Base-by-base conservation (phyloP, 306 rosid genomes). In the Fagus crenata region DNA sequence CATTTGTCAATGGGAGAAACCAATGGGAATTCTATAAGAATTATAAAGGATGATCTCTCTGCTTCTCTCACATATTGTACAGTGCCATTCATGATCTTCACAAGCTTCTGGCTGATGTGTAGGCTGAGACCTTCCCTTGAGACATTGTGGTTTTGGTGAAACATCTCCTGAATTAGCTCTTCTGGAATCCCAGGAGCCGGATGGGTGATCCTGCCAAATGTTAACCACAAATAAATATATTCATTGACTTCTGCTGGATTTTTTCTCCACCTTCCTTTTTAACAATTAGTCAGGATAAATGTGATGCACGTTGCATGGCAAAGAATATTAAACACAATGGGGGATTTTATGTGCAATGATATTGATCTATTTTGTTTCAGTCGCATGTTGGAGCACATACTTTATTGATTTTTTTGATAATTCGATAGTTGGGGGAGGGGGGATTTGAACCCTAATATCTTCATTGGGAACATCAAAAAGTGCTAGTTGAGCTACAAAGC, bases 51-150 rank as follows among this genome's bases (percentile, higher is more conserved):
- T 58, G 89, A 82, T 33, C 56, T 79, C 22, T 76, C 78, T 11
- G 76, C 86, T 65, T 80, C 89, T 73, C 84, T 77, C 14, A 79
- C 67, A 69, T 85, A 85, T 61, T 80, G 84, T 68, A 85, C 89
- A 41, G 75, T 82, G 71, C 86, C 89, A 51, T 85, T 82, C 89
- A 85, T 82, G 51, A 79, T 79, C 84, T 82, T 82, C 78, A 82
- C 86, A 54, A 85, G 82, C 69, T 82, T 82, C 9, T 85, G 82
- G 82, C 84, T 76, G 31, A 79, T 73, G 71, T 67, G 73, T 49
- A 85, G 70, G 76, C 84, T 80, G 5, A 82, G 75, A 49, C 86
- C 89, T 82, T 85, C 89, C 78, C 72, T 72, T 1, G 86, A 85
- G 77, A 69, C 40, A 17, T 7, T 31, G 14, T 39, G 40, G 80